Conservation (phyloP, 345 rosid species). For the Anastatica hierochuntica region DNA sequence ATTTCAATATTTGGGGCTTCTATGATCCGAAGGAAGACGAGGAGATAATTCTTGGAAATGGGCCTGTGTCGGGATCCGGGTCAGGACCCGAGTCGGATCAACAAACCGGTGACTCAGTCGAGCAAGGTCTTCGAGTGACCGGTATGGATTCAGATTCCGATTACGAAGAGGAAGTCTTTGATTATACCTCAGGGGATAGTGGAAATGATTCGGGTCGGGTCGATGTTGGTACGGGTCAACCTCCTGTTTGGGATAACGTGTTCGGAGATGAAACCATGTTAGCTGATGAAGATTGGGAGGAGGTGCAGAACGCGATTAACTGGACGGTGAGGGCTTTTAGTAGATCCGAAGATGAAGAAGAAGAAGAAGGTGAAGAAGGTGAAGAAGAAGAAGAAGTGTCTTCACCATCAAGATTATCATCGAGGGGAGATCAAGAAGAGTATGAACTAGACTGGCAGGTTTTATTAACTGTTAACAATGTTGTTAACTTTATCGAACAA, state of each 20-base stretch:
- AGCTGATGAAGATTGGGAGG: slow-evolving; percentile 38
- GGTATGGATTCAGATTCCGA: slow-evolving; percentile 46
- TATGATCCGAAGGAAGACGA: slow-evolving; percentile 19
- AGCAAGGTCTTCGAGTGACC: slow-evolving; percentile 35
- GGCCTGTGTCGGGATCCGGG: neutral
- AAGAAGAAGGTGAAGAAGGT: slow-evolving; percentile 17
- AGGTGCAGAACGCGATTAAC: slow-evolving; percentile 24
- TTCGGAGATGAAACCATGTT: slow-evolving; percentile 18
- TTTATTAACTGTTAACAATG: slow-evolving; percentile 30
- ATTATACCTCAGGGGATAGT: slow-evolving; percentile 11
- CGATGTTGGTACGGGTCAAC: slow-evolving; percentile 15
- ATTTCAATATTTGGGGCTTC: slow-evolving; percentile 26
- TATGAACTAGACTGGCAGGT: slow-evolving; percentile 39
- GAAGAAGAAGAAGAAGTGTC: slow-evolving; percentile 24
- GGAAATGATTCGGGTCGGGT: slow-evolving; percentile 19
- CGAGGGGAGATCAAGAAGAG: slow-evolving; percentile 22
- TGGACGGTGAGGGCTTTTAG: slow-evolving; percentile 16
- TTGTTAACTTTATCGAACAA: slow-evolving; percentile 26
- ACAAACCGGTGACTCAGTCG: slow-evolving; percentile 4
- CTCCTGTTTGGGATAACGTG: slow-evolving; percentile 21
- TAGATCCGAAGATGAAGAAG: slow-evolving; percentile 13
- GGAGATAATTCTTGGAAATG: slow-evolving; percentile 18
- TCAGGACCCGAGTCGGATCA: slow-evolving; percentile 15
- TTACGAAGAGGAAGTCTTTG: slow-evolving; percentile 28
- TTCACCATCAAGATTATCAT: slow-evolving; percentile 5